Base-by-base conservation (phyloP, 2,329 filamentous ascomycete species). In the Microdochium trichocladiopsis region DNA sequence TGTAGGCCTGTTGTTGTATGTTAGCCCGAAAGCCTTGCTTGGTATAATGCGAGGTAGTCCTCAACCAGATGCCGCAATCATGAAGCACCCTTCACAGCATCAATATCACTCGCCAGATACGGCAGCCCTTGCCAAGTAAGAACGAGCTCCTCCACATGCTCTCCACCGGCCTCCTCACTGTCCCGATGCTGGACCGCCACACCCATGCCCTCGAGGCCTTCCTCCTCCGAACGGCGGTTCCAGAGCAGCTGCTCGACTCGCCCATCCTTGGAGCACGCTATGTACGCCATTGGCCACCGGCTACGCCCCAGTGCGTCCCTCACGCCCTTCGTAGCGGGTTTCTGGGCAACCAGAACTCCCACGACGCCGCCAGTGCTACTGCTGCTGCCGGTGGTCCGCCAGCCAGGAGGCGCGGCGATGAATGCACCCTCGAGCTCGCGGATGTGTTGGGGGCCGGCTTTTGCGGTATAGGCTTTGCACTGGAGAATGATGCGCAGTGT, bases 371-470 rank as follows among this genome's bases (percentile, higher is more conserved):
- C 23, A 14, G 8, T 18, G 23, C 4, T 23, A 28, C 16, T 25
- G 18, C 43, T 47, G 21, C 9, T 25, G 5, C 47, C 24, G 37
- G 6, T 22, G 37, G 8, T 22, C 51, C 83, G 75, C 88, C 88
- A 95, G 0, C 85, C 86, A 0, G 78, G 71, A 1, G 90, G 91
- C 6, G 88, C 87, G 12, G 83, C 84, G 1, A 77, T 76, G 62
- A 94, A 87, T 0, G 90, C 82, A 3, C 93, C 93, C 63, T 90
- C 88, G 2, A 93, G 76, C 69, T 93, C 88, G n/a, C 88, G 80
- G 9, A 90, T 70, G 48, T 83, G 72, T 28, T 76, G 70, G 1
- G 88, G 88, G 0, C 80, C 74, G 12, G 75, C 66, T 14, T 28
- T 52, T 21, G 21, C 52, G 18, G 63, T 57, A 47, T 73, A 72